These are phyloP conservation scores for Blumeriella jaapii DNA, from an alignment of 2,329 filamentous ascomycete genomes.

Conservation along the genomic window DNA sequence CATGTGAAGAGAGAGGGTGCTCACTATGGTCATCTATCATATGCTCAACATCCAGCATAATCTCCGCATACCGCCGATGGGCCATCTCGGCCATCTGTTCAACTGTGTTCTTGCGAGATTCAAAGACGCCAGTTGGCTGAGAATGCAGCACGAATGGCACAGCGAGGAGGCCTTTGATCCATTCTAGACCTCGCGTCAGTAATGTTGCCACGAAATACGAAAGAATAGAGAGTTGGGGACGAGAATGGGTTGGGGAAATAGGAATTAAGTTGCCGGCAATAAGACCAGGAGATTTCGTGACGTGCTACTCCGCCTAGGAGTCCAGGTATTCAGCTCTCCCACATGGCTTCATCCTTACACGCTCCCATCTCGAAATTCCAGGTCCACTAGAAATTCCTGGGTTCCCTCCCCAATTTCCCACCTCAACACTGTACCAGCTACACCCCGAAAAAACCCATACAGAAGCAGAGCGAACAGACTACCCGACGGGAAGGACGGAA, in stretches of 20 bases:
- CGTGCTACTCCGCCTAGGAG: no score
- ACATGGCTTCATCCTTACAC: no score
- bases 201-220: neutral
- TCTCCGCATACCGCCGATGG: conserved; percentile 83
- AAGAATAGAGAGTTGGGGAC: neutral
- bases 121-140: conserved; percentile 79
- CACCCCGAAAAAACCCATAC: neutral
- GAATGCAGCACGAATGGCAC: conserved; percentile 96
- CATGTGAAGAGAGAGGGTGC: conserved; percentile 14
- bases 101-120: conserved; percentile 51
- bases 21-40: conserved; percentile 87
- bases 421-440: no score
- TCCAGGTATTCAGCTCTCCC: no score
- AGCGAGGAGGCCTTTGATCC: conserved; percentile 90
- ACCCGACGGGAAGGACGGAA: conserved; percentile 11
- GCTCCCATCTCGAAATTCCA: no score
- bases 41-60: conserved; percentile 84
- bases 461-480: neutral
- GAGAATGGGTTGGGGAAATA: no score
- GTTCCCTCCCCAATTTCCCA: no score
- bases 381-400: no score
- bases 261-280: no score
- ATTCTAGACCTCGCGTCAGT: no score
- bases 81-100: conserved; percentile 67
- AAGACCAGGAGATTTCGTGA: no score